Conservation (phyloP, 1,139 yeast genomes). For the Scheffersomyces illinoinensis region DNA sequence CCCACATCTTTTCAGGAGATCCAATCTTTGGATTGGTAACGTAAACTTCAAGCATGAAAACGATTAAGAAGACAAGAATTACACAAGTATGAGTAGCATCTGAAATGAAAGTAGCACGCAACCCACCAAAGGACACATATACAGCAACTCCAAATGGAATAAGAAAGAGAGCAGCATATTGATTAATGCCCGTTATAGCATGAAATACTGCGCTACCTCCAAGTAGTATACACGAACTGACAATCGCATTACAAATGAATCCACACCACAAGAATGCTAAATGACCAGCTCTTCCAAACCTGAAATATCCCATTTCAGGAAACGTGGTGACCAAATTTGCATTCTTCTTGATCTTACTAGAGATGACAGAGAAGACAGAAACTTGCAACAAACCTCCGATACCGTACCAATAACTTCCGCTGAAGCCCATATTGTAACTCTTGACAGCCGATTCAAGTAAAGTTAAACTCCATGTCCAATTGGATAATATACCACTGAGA, state of each 20-base stretch:
- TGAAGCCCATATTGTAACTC: conserved; percentile 20
- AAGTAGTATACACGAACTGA: conserved; percentile 36
- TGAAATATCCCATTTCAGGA: conserved; percentile 38
- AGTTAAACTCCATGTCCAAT: conserved; percentile 42
- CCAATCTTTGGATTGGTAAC: conserved; percentile 44
- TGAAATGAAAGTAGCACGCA: conserved; percentile 47
- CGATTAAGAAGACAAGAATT: conserved; percentile 36
- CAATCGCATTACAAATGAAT: conserved; percentile 37
- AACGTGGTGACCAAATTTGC: conserved; percentile 41
- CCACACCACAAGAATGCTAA: conserved; percentile 37
- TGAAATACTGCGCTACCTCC: conserved; percentile 39
- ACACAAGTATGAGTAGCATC: conserved; percentile 49
- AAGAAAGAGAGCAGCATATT: conserved; percentile 35
- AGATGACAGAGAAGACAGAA: conserved; percentile 35
- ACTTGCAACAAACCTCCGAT: conserved; percentile 38
- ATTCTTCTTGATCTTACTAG: conserved; percentile 37
- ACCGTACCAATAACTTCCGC: conserved; percentile 35
- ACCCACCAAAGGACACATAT: conserved; percentile 46
- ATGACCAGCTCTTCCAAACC: conserved; percentile 40
- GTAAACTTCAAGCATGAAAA: conserved; percentile 43
- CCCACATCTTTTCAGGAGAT: conserved; percentile 48
- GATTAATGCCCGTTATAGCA: conserved; percentile 38
- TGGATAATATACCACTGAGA: conserved; percentile 33
- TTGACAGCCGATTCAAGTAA: conserved; percentile 32
- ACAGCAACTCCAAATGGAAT: conserved; percentile 42